phyloP scores from a whole-genome alignment of 768 basidiomycete genomes.

The Mrakia gelida region DNA sequence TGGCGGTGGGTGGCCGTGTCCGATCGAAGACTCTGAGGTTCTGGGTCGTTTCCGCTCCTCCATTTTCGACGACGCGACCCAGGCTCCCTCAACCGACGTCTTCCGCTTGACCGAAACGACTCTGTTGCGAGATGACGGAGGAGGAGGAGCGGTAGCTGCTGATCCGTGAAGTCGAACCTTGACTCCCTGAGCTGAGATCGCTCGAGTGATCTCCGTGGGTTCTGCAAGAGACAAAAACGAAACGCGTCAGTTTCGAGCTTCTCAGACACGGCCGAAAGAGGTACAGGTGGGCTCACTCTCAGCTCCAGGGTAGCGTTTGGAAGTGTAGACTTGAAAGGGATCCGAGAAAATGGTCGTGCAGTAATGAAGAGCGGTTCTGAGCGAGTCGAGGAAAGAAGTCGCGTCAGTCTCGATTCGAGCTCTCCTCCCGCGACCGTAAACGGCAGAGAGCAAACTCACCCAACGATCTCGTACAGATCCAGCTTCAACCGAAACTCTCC shows the following conservation, averaged over 20 bases:
- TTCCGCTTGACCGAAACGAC: slow-evolving; percentile 21
- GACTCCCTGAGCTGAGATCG: slow-evolving; percentile 24
- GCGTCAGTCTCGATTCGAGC: neutral
- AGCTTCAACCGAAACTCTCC: slow-evolving; percentile 78
- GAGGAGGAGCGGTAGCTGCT: neutral
- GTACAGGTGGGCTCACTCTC: neutral
- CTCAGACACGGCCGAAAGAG: neutral
- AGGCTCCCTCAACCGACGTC: neutral
- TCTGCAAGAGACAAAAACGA: neutral
- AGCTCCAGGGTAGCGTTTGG: slow-evolving; percentile 59
- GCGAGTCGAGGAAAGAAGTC: slow-evolving; percentile 19
- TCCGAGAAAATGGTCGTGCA: slow-evolving; percentile 85
- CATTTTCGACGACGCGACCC: neutral
- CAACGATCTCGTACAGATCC: slow-evolving; percentile 82
- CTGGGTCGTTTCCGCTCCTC: neutral
- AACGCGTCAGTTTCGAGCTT: neutral
- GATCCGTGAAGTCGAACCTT: slow-evolving; percentile 20
- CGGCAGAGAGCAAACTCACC: too few species aligned
- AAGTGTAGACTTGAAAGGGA: slow-evolving; percentile 89
- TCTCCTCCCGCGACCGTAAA: too few species aligned
- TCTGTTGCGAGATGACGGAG: neutral
- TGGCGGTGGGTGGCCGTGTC: neutral
- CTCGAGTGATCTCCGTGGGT: neutral
- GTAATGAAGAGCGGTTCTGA: slow-evolving; percentile 69
- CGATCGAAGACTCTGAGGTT: neutral